phyloP scores from a whole-genome alignment of 345 rosid genomes.

The Mallotus nudiflorus region DNA sequence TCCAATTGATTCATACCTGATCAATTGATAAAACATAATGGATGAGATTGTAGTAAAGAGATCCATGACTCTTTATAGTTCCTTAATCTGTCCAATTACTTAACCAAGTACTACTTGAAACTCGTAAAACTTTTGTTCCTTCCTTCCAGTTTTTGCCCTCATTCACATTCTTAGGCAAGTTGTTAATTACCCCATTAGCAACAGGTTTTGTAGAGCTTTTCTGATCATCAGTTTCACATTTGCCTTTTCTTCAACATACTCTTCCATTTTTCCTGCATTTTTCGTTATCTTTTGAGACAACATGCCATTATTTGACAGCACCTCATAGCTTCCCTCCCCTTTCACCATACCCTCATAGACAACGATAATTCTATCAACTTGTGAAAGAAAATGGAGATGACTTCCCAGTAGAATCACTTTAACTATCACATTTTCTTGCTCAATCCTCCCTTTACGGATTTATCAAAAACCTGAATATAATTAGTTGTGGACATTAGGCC shows the following conservation, averaged over 20 bases:
- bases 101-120: slow-evolving; percentile 95
- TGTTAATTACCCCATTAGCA: slow-evolving; percentile 56
- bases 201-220: slow-evolving; percentile 40
- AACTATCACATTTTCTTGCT: slow-evolving; percentile 73
- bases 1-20: slow-evolving; percentile 56
- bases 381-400: slow-evolving; percentile 96
- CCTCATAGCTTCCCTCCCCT: slow-evolving; percentile 96
- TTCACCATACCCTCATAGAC: slow-evolving; percentile 89
- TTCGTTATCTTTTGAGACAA: slow-evolving; percentile 90
- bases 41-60: slow-evolving; percentile 70
- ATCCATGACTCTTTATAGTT: slow-evolving; percentile 46
- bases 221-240: slow-evolving; percentile 46
- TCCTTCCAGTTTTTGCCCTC: slow-evolving; percentile 49
- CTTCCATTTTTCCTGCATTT: slow-evolving; percentile 99
- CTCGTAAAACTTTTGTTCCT: slow-evolving; percentile 83
- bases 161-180: slow-evolving; percentile 38
- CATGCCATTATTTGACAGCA: slow-evolving; percentile 64
- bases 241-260: slow-evolving; percentile 71
- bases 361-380: slow-evolving; percentile 87
- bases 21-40: slow-evolving; percentile 72
- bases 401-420: slow-evolving; percentile 98
- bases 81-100: slow-evolving; percentile 93
- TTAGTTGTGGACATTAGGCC: slow-evolving; percentile 10
- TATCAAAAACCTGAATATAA: slow-evolving; percentile 80
- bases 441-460: slow-evolving; percentile 83